Percentiles rank a stretch among this genome's conserved stretches.
These are phyloP conservation scores for Penicillium fuscoglaucum DNA, from an alignment of 2,329 filamentous ascomycete genomes.

Conservation along the genomic window DNA sequence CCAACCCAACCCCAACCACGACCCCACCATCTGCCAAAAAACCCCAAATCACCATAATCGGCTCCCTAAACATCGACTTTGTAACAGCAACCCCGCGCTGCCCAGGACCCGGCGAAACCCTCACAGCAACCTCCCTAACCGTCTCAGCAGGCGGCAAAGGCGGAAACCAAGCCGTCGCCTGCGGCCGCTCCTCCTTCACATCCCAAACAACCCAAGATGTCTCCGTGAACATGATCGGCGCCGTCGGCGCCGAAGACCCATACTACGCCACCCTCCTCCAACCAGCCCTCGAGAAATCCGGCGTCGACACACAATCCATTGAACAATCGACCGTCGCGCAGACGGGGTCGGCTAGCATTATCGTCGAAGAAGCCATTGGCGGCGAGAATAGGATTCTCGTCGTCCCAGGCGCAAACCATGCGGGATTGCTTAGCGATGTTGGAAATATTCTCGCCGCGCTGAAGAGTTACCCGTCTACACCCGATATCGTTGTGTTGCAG, in stretches of 20 bases:
- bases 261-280: conserved; percentile 60
- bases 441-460: conserved; percentile 30
- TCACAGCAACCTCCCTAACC: conserved; percentile 71
- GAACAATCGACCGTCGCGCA: conserved; percentile 46
- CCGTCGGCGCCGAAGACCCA: conserved; percentile 60
- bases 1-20: conserved; percentile 3
- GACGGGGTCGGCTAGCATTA: conserved; percentile 60
- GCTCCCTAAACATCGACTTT: conserved; percentile 87
- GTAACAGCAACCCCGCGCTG: conserved; percentile 78
- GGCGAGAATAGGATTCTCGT: conserved; percentile 70
- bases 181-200: conserved; percentile 23
- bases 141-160: conserved; percentile 52
- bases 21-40: neutral
- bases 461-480: neutral
- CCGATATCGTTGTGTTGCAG: conserved; percentile 21
- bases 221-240: conserved; percentile 65
- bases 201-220: conserved; percentile 42
- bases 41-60: conserved; percentile 68
- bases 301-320: conserved; percentile 59
- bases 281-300: conserved; percentile 55
- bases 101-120: conserved; percentile 76
- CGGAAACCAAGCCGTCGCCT: conserved; percentile 26
- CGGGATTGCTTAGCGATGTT: conserved; percentile 34
- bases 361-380: conserved; percentile 65
- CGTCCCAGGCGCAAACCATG: conserved; percentile 63